Evolutionary conservation across 2,329 filamentous ascomycete species (phyloP).

Genomic region (Epichloe sibirici): DNA sequence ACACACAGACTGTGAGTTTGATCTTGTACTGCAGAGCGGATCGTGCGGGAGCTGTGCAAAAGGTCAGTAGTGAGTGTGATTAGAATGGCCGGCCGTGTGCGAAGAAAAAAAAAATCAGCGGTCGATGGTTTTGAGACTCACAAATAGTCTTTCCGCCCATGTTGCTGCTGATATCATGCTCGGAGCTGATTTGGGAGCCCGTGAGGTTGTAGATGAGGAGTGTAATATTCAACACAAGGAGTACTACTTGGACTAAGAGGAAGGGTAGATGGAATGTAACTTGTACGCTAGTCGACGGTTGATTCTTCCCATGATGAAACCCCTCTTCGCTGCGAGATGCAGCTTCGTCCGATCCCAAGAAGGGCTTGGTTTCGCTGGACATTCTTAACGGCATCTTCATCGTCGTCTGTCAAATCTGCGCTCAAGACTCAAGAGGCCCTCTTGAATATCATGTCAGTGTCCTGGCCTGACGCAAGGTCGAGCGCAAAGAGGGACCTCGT

Average conservation of each 20-base stretch:
- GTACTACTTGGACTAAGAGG: not conserved
- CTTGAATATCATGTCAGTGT: too few relatives aligned
- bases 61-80: too few relatives aligned
- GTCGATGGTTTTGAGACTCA: not conserved
- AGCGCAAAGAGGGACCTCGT: too few relatives aligned
- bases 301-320: not conserved
- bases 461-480: too few relatives aligned
- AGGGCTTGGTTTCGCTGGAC: not conserved
- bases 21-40: not conserved
- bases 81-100: too few relatives aligned
- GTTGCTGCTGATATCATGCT: not conserved
- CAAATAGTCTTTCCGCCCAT: not conserved
- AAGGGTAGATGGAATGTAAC: too few relatives aligned
- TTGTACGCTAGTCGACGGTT: not conserved
- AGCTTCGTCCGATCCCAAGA: not conserved
- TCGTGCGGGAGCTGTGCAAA: not conserved
- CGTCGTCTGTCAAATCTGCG: too few relatives aligned
- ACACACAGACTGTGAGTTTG: too few relatives aligned
- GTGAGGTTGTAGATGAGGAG: not conserved
- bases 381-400: not conserved
- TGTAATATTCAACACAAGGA: not conserved
- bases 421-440: too few relatives aligned
- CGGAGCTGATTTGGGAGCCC: not conserved
- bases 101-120: too few relatives aligned
- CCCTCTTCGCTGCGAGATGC: not conserved